Conservation (phyloP, 805 yeast species). For the Ogataea siamensis region DNA sequence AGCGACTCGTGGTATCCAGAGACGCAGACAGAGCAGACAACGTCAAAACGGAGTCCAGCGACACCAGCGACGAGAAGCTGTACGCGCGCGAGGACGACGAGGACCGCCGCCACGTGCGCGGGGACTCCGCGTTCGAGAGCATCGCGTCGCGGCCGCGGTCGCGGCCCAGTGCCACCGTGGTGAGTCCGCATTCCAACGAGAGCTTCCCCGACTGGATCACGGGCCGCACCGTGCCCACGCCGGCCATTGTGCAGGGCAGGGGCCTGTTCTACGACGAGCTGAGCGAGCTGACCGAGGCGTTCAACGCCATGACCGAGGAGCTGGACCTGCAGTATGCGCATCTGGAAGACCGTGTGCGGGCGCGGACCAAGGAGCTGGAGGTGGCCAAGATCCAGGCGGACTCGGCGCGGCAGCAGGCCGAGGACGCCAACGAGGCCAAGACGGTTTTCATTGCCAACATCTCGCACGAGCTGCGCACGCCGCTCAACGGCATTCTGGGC, state of each 20-base stretch:
- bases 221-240: constrained; percentile 16
- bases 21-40: background rate
- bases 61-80: constrained; percentile 5
- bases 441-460: constrained; percentile 91
- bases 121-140: background rate
- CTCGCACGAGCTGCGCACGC: constrained; percentile 92
- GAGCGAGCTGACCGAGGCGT: constrained; percentile 83
- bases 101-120: background rate
- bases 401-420: constrained; percentile 42
- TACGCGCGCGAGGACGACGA: background rate
- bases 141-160: background rate
- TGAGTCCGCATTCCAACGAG: constrained; percentile 15
- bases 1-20: background rate
- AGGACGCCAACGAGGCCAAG: constrained; percentile 94
- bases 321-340: constrained; percentile 79
- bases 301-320: constrained; percentile 88
- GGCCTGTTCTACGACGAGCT: constrained; percentile 75
- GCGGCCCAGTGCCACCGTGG: constrained; percentile 2
- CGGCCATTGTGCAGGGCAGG: constrained; percentile 27
- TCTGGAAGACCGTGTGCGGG: constrained; percentile 82
- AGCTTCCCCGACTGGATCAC: constrained; percentile 8
- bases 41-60: constrained; percentile 4
- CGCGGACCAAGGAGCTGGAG: constrained; percentile 84
- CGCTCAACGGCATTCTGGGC: constrained; percentile 92
- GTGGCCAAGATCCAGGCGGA: constrained; percentile 80